Evolutionary conservation across 345 rosid genomes (phyloP).

Genomic region (Boechera stricta): DNA sequence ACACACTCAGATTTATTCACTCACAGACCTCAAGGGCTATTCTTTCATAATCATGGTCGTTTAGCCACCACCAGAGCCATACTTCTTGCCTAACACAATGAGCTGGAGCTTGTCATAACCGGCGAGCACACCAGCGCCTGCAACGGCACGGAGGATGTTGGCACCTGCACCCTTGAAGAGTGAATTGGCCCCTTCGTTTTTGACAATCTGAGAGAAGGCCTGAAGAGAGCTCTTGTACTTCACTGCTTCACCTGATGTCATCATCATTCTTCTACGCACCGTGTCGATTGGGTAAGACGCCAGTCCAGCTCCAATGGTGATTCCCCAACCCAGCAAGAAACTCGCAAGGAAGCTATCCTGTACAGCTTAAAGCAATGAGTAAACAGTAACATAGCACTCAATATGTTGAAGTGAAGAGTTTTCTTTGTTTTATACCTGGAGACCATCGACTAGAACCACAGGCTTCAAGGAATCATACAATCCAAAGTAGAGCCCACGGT

Average conservation of each 20-base stretch:
- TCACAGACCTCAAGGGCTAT: not conserved
- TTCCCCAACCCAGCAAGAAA: conserved; percentile 86
- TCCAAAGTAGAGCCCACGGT: conserved; percentile 91
- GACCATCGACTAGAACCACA: conserved; percentile 59
- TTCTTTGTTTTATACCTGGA: conserved; percentile 42
- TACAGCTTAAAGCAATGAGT: conserved; percentile 12
- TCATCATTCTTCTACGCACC: conserved; percentile 97
- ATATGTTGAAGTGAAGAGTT: not conserved
- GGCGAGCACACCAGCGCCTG: conserved; percentile 94
- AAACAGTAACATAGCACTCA: conserved; percentile 9
- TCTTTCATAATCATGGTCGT: conserved; percentile 2
- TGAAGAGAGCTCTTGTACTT: conserved; percentile 80
- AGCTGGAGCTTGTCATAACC: conserved; percentile 91
- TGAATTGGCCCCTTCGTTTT: conserved; percentile 81
- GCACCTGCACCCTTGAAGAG: conserved; percentile 96
- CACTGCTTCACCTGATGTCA: conserved; percentile 95
- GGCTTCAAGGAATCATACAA: conserved; percentile 91
- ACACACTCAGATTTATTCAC: conserved; percentile 7
- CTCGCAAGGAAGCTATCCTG: conserved; percentile 94
- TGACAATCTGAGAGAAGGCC: conserved; percentile 75
- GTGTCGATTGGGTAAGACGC: conserved; percentile 91
- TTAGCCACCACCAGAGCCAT: conserved; percentile 78
- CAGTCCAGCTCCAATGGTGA: conserved; percentile 89
- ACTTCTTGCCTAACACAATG: conserved; percentile 81
- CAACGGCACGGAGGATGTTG: conserved; percentile 86